A percentile compares a stretch with the other conserved stretches of the same genome.
Evolutionary conservation across 345 rosid genomes (phyloP).

Genomic region (Bruguiera gymnorhiza): DNA sequence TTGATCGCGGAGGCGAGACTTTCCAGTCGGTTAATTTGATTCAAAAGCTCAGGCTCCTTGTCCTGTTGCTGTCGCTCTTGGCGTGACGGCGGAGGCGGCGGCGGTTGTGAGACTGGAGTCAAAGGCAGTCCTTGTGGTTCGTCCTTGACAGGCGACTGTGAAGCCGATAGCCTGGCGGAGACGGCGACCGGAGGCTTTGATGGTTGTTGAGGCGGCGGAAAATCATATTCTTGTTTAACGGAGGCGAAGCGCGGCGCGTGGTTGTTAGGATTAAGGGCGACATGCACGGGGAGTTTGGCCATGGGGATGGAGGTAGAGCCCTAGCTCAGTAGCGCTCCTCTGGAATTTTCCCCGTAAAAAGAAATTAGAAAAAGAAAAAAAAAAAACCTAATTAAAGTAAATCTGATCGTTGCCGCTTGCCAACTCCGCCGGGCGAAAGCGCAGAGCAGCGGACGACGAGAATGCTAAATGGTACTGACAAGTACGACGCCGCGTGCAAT

Average conservation of each 20-base stretch:
- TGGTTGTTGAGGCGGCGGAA: conserved; percentile 5
- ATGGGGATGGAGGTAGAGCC: neutral
- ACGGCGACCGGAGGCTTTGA: neutral
- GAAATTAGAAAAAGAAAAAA: too few species aligned
- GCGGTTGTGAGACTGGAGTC: neutral
- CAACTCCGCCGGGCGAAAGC: too few species aligned
- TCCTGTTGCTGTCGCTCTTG: too few species aligned
- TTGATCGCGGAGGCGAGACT: conserved; percentile 37
- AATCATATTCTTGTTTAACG: conserved; percentile 7
- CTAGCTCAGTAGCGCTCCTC: too few species aligned
- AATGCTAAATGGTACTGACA: too few species aligned
- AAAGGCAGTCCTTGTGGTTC: conserved; percentile 16
- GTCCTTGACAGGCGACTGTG: neutral
- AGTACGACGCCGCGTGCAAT: too few species aligned
- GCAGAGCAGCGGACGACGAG: too few species aligned
- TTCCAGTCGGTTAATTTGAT: conserved; percentile 37
- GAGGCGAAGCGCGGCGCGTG: neutral
- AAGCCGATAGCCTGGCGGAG: neutral
- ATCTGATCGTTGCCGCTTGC: too few species aligned
- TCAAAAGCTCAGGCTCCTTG: conserved; percentile 24
- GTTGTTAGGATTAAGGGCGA: neutral
- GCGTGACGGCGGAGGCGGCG: conserved; percentile 6
- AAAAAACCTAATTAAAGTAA: too few species aligned
- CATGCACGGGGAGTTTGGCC: conserved; percentile 1
- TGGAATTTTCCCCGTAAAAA: too few species aligned